These are phyloP conservation scores for Wickerhamiella vanderwaltii DNA, from an alignment of 805 yeast genomes.

Conservation along the genomic window DNA sequence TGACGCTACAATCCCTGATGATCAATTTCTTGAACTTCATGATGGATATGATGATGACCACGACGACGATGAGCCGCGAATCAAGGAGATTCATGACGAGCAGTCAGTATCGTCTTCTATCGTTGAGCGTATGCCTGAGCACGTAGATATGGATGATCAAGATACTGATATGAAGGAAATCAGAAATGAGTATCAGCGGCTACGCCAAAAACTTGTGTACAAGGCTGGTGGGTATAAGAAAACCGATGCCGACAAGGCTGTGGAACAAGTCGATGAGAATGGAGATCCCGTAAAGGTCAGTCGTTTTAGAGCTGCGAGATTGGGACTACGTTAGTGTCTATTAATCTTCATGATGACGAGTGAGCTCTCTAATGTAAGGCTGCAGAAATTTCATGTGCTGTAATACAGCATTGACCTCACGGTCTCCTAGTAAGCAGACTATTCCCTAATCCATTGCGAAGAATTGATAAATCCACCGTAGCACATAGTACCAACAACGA, in stretches of 20 bases:
- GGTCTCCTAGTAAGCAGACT: no score
- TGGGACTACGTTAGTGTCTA: conserved; percentile 7
- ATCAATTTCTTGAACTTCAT: conserved; percentile 18
- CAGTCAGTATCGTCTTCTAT: conserved; percentile 2
- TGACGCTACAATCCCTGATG: conserved; percentile 21
- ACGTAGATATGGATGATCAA: not conserved
- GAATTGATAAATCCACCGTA: no score
- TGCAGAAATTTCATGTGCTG: no score
- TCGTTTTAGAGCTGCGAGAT: conserved; percentile 50
- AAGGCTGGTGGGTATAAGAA: conserved; percentile 37
- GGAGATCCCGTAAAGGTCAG: conserved; percentile 52
- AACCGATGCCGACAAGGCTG: conserved; percentile 39
- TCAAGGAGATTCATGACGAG: not conserved
- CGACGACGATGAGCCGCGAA: conserved; percentile 1
- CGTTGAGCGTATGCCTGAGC: conserved; percentile 7
- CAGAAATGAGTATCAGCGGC: conserved; percentile 41
- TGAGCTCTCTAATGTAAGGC: no score
- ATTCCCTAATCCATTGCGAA: no score
- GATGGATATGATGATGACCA: conserved; percentile 8
- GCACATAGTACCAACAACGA: no score
- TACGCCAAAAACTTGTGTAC: conserved; percentile 41
- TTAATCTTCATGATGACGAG: no score
- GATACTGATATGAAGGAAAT: conserved; percentile 19
- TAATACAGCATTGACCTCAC: no score
- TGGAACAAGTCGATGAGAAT: conserved; percentile 55